Base-by-base conservation (phyloP, 176 grass and related monocot species). In the Saccharum spontaneum region DNA sequence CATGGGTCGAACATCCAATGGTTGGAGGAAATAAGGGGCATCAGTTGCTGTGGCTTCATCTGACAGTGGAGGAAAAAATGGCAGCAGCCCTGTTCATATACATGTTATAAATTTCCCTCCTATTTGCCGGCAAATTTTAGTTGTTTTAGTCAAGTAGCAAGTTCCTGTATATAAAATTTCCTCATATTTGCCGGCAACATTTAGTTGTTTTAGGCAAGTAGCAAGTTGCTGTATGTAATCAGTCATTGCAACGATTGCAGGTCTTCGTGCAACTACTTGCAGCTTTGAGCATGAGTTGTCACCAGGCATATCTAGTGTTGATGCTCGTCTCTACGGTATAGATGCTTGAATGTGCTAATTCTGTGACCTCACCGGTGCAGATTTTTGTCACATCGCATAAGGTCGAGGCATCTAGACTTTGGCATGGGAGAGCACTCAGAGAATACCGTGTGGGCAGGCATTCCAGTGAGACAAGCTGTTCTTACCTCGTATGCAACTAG, bases 11-110 rank as follows among this genome's bases (percentile, higher is more conserved):
- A 66, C 33, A 63, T 54, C 78, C 30, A 39, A 81, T 54, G 55
- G 70, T 64, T 41, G 81, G 73, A 71, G 76, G 70, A 91, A 87
- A 91, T 81, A 81, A 91, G 23, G 76, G 73, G 62, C 71, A 43
- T 80, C n/a, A 74, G 68, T 83, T 81, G 33, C 11, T 69, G 67
- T 43, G 24, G 62, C 37, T 86, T 46, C 39, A 31, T 49, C 70
- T 62, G 38, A 64, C 75, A 22, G 50, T 74, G 38, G 61, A 59
- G 79, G 43, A 63, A 20, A 86, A 44, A 67, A 44, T 61, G 40
- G 28, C 46, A 59, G 44, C 55, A 81, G 14, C 24, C 12, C 2
- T 5, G 3, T 71, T 44, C 54, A 16, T 45, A 57, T 69, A 81
- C 67, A 68, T 82, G 83, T 63, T 45, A 20, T 39, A 49, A 31